Percentiles rank a stretch among this genome's conserved stretches.
Conservation (phyloP, 129 eudicot species). For the Flaveria robusta region DNA sequence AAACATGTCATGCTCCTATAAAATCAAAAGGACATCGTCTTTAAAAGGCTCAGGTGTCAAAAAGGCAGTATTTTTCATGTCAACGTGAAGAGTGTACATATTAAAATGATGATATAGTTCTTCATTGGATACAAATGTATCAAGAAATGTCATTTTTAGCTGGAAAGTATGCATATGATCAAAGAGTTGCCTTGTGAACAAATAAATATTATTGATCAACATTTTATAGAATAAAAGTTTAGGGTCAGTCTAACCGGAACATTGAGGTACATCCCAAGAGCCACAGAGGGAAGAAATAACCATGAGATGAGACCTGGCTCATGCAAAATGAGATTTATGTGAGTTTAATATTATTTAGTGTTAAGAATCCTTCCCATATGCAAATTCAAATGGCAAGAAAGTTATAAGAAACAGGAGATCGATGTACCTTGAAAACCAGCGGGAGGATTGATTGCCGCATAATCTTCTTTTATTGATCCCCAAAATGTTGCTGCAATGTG, state of each 20-base stretch:
- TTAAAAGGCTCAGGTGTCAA: no score
- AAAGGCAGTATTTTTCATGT: no score
- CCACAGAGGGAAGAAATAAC: conserved; percentile 89
- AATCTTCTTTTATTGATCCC: conserved; percentile 80
- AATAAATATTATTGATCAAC: background rate
- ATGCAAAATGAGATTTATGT: conserved; percentile 15
- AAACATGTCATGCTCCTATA: background rate
- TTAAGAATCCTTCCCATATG: background rate
- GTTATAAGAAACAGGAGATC: conserved; percentile 2
- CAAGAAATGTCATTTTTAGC: background rate
- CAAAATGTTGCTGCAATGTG: conserved; percentile 67
- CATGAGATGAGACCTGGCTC: conserved; percentile 80
- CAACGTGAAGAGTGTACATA: no score
- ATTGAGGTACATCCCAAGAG: conserved; percentile 82
- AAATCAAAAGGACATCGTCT: background rate
- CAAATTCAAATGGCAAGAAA: conserved; percentile 4
- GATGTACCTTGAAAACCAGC: conserved; percentile 87
- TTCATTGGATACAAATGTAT: background rate
- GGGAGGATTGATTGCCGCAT: conserved; percentile 76
- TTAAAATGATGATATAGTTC: no score
- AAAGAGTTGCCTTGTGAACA: no score
- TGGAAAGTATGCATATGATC: background rate
- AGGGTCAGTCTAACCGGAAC: conserved; percentile 60
- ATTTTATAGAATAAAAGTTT: conserved; percentile 6
- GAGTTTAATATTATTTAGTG: background rate